phyloP scores from a whole-genome alignment of 768 basidiomycete genomes.

The Suillus plorans region DNA sequence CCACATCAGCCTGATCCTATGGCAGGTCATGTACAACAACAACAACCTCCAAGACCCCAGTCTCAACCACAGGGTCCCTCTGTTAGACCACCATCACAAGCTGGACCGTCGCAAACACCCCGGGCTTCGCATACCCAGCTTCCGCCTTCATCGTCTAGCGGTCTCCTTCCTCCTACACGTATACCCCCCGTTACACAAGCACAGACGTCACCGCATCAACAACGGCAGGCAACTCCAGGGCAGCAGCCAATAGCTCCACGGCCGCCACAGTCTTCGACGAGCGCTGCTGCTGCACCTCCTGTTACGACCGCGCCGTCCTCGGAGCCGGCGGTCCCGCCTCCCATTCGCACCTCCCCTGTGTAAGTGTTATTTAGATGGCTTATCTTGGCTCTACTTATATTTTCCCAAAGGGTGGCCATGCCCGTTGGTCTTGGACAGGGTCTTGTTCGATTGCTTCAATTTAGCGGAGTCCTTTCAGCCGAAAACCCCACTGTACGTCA shows the following conservation, averaged over 20 bases:
- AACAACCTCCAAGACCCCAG: conserved; percentile 52
- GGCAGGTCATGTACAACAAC: conserved; percentile 34
- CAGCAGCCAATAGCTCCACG: conserved; percentile 39
- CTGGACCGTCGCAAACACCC: conserved; percentile 50
- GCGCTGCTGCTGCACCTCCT: conserved; percentile 19
- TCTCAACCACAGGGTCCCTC: conserved; percentile 57
- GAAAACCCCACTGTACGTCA: conserved; percentile 49
- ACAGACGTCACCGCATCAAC: conserved; percentile 33
- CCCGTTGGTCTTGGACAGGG: conserved; percentile 61
- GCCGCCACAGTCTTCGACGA: conserved; percentile 29
- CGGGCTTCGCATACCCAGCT: conserved; percentile 37
- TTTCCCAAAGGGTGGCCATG: conserved; percentile 28
- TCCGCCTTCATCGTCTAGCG: conserved; percentile 25
- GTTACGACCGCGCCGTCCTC: conserved; percentile 26
- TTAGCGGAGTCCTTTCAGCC: conserved; percentile 62
- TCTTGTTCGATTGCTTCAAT: conserved; percentile 61
- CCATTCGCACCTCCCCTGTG: conserved; percentile 31
- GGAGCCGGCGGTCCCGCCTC: conserved; percentile 32
- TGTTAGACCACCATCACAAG: conserved; percentile 50
- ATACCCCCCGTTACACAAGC: conserved; percentile 38
- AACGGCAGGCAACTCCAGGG: conserved; percentile 33
- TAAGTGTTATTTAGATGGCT: conserved; percentile 20
- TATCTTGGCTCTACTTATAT: background rate
- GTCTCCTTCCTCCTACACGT: conserved; percentile 26
- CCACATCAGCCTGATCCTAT: conserved; percentile 47